Base-by-base conservation (phyloP, 1,139 yeast genomes). In the Taphrina deformans region DNA sequence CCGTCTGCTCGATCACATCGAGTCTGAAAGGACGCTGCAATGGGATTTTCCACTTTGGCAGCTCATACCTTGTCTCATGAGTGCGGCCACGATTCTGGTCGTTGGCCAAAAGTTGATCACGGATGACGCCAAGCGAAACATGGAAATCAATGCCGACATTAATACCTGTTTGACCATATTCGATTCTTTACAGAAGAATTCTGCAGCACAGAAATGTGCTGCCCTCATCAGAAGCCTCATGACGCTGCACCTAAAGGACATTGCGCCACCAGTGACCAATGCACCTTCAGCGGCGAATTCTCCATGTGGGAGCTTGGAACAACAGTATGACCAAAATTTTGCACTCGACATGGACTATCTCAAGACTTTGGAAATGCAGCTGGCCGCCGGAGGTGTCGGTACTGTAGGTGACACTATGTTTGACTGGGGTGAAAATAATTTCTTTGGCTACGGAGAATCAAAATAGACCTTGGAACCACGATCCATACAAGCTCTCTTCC, bases 11-110 rank as follows among this genome's bases (percentile, higher is more conserved):
- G 65, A 61, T 41, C 59, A 61, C 29, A 45, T 61, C 21, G 59
- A 52, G 44, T 52, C 59, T n/a, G 59, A 52, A 16, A 26, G 59
- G 24, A 52, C 59, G 2, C 35, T 61, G 24, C 59, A 52, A 33
- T 53, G 59, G 59, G 65, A 61, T 16, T 61, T 61, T 44, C 65
- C 65, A 5, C 46, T 52, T 14, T 61, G 65, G 63, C 56, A 55
- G 38, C 66, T 64, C 23, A 55, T 58, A 12, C 56, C 63, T 7
- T 41, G 66, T 51, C 56, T 64, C 27, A 62, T 53, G 65, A 55
- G 65, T 35, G 65, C 65, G 14, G 59, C 59, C 18, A 52, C 65
- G n/a, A 53, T 61, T 12, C 45, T 61, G 7, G 59, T 61, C 23
- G 65, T 61, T 14, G 65, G 63, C 18, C 56, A 48, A 26, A 59